phyloP scores from a whole-genome alignment of 345 rosid species.

The Erysimum cheiranthoides region DNA sequence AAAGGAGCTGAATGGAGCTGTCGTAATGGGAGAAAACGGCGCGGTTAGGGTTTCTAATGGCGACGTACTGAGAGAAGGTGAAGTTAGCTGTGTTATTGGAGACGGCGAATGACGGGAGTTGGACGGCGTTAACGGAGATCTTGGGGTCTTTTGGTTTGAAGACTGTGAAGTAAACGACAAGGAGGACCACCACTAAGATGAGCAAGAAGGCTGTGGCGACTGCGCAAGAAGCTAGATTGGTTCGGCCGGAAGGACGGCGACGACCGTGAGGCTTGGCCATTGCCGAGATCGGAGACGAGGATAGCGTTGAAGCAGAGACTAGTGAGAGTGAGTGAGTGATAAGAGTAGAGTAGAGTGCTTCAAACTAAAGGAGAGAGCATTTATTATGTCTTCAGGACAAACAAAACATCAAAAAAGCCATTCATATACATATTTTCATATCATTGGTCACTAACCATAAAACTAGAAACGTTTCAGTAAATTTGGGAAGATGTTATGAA shows the following conservation, averaged over 20 bases:
- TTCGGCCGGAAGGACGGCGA: constrained; percentile 55
- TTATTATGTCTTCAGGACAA: neutral
- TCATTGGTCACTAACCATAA: neutral
- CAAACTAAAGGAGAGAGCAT: constrained; percentile 1
- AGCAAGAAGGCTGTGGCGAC: constrained; percentile 88
- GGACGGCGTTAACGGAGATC: constrained; percentile 86
- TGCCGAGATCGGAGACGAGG: constrained; percentile 20
- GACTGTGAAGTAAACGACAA: constrained; percentile 90
- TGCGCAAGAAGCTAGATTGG: constrained; percentile 91
- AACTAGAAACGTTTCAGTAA: neutral
- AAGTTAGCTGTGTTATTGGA: constrained; percentile 86
- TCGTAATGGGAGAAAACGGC: constrained; percentile 93
- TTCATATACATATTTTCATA: neutral
- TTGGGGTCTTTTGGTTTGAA: constrained; percentile 89
- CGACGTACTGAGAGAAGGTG: constrained; percentile 87
- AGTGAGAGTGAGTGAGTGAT: constrained; percentile 5
- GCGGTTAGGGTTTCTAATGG: constrained; percentile 84
- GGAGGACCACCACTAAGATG: constrained; percentile 62
- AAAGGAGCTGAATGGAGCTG: constrained; percentile 87
- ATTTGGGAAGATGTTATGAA: neutral
- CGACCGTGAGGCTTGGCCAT: constrained; percentile 47
- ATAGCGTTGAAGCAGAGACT: constrained; percentile 19
- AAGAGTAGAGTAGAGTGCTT: neutral
- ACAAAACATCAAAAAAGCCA: neutral
- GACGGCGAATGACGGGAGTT: constrained; percentile 91